Base-by-base conservation (phyloP, 164 flowering plant genomes). In the Aristolochia californica region DNA sequence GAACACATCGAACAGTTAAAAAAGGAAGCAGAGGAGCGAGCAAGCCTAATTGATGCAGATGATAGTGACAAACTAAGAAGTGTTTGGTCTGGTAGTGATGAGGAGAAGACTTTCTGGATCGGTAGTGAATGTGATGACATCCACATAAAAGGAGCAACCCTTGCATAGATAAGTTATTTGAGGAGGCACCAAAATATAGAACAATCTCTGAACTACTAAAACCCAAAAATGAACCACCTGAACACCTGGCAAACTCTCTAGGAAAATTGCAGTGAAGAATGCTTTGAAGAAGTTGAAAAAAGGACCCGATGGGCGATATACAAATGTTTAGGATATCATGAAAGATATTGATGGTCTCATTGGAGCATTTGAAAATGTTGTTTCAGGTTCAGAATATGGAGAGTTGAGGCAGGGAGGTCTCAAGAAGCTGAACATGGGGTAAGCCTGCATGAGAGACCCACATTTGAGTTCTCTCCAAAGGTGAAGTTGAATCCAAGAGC, bases 261-360 rank as follows among this genome's bases (percentile, higher is more conserved):
- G 99, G 66, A 93, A 89, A 67, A 61, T 89, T 15, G 97, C 96
- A 0, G 97, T 84, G 28, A 88, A 93, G 67, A 87, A 87, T 72
- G 96, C 99, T 13, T 75, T 93, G 59, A 89, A 87, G 58, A 93
- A 93, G 68, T 63, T 93, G 70, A 93, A 89, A 70, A 89, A 89
- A 62, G 99, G 99, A 57, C 91, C 99, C 5, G 99, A 93, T 74
- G 99, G 97, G 56, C 79, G 99, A 1, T 93, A 89, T 55, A 81
- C 63, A 0, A 93, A 93, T 67, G 99, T 89, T 30, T 89, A 93
- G 95, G 99, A 94, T 72, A 91, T 90, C 18, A 84, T 84, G 83
- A 85, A 80, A 67, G 99, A 94, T 62, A 51, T 83, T 48, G 99
- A 94, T 67, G 83, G 85, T 62, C 72, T 94, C 14, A 74, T 94